Conservation (phyloP, 2,329 filamentous ascomycete species). For the Talaromyces sp. region DNA sequence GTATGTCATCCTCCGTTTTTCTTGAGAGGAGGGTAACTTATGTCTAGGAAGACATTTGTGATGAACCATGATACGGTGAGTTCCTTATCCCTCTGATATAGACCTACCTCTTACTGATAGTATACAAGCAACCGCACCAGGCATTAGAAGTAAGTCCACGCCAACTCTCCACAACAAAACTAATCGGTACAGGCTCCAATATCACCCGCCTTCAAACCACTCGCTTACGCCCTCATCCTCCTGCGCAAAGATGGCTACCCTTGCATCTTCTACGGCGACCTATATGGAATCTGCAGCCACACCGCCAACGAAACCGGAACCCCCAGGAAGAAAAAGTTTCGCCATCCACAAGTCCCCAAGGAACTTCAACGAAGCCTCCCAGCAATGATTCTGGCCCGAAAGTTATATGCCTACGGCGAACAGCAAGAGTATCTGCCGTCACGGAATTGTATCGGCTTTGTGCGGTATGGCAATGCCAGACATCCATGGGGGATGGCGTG, state of each 20-base stretch:
- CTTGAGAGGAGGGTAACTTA: not conserved
- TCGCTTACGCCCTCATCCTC: conserved; percentile 70
- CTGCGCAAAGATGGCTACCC: conserved; percentile 62
- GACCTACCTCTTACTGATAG: not conserved
- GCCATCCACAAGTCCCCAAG: conserved; percentile 25
- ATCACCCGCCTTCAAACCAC: conserved; percentile 64
- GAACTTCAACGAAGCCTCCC: conserved; percentile 49
- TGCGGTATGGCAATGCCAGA: conserved; percentile 50
- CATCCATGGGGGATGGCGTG: conserved; percentile 54
- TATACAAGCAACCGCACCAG: conserved; percentile 56
- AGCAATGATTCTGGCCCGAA: conserved; percentile 59
- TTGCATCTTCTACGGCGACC: conserved; percentile 68
- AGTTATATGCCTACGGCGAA: conserved; percentile 64
- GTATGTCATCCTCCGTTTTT: conserved; percentile 36
- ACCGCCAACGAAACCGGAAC: conserved; percentile 22
- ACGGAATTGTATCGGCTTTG: conserved; percentile 59
- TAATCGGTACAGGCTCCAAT: conserved; percentile 51
- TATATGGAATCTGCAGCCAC: conserved; percentile 60
- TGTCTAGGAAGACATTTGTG: conserved; percentile 24
- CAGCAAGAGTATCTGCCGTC: conserved; percentile 64
- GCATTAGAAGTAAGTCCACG: conserved; percentile 50
- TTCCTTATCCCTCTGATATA: not conserved
- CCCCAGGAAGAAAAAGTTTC: not conserved
- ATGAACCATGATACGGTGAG: conserved; percentile 29
- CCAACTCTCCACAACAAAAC: not conserved